Evolutionary conservation across 2,329 filamentous ascomycete species (phyloP), one percentile per base, ranked within the genome.

Genomic region (Penicillium glabrum): DNA sequence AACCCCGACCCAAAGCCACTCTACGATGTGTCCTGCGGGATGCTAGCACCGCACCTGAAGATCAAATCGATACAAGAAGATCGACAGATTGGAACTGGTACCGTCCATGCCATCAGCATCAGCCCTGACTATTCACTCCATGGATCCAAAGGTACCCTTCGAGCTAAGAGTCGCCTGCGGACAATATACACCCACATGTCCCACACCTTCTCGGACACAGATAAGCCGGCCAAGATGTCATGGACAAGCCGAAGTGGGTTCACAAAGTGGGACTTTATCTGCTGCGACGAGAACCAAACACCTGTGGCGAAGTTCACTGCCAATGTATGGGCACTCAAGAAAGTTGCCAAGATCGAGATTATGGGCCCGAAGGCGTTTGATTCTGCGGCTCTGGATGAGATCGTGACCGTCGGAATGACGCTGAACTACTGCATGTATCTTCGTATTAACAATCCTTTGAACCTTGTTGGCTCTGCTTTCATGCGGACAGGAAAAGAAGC

Each of bases 231-330:
- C 2, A 57, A 64, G 33, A 63, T 71, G 65, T 68, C 59, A 14
- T 71, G 69, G 69, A 66, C 62, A 9, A 64, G 66, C 39, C 54
- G 54, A 16, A 60, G 58, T 21, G 62, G 62, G 5, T 64, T 70
- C 51, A 71, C 65, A 58, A 65, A 51, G 3, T 71, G 68, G 66
- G 66, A 70, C 48, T 70, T 70, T 57, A 54, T 71, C 45, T 70
- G 67, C 48, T 46, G 65, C 14, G 64, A 69, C 41, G 65, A 69
- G 46, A 51, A 64, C 4, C 54, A 66, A 51, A 53, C 57, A 27
- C 64, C 69, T 5, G 61, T 71, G 19, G 68, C 67, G 8, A 66
- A 60, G 52, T 69, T 66, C 47, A 61, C 64, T 19, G 61, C 59
- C 37, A 66, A 68, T 39, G 44, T 65, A 10, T 68, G 67, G 67